Evolutionary conservation across 345 rosid genomes (phyloP).

Genomic region (Odontarrhena argentea): DNA sequence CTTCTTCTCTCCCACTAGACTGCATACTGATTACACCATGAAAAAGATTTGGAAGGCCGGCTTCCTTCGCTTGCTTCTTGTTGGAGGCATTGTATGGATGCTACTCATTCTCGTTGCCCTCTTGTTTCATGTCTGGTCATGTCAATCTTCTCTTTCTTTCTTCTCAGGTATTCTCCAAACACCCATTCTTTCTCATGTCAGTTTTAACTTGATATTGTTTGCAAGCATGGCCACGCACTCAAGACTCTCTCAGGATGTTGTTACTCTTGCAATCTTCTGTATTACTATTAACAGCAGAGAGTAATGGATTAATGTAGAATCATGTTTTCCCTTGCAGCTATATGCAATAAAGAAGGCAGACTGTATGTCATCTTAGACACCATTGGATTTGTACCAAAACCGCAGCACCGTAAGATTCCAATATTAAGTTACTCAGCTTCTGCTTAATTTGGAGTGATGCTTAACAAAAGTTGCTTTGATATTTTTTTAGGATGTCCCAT

Average conservation of each 20-base stretch:
- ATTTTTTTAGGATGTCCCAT: constrained; percentile 70
- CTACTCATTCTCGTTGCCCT: constrained; percentile 69
- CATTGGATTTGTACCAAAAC: constrained; percentile 71
- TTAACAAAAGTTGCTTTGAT: constrained; percentile 6
- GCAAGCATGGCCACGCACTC: too few species aligned
- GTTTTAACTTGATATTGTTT: too few species aligned
- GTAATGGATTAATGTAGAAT: not conserved
- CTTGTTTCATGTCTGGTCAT: constrained; percentile 85
- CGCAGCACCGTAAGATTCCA: constrained; percentile 71
- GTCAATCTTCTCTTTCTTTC: constrained; percentile 71
- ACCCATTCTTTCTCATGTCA: not conserved
- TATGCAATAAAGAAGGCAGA: constrained; percentile 84
- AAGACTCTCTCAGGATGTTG: not conserved
- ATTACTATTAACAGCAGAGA: not conserved
- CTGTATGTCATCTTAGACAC: constrained; percentile 64
- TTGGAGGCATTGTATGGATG: constrained; percentile 87
- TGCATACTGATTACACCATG: constrained; percentile 51
- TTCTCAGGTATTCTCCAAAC: constrained; percentile 63
- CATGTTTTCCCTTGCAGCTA: constrained; percentile 55
- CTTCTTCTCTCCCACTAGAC: constrained; percentile 56
- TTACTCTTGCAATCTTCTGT: constrained; percentile 3
- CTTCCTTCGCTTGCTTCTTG: constrained; percentile 72
- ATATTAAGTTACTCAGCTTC: constrained; percentile 2
- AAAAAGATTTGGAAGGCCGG: constrained; percentile 71
- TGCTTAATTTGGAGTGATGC: not conserved